Evolutionary conservation across 306 rosid genomes (phyloP).

Genomic region (Fragaria ananassa): DNA sequence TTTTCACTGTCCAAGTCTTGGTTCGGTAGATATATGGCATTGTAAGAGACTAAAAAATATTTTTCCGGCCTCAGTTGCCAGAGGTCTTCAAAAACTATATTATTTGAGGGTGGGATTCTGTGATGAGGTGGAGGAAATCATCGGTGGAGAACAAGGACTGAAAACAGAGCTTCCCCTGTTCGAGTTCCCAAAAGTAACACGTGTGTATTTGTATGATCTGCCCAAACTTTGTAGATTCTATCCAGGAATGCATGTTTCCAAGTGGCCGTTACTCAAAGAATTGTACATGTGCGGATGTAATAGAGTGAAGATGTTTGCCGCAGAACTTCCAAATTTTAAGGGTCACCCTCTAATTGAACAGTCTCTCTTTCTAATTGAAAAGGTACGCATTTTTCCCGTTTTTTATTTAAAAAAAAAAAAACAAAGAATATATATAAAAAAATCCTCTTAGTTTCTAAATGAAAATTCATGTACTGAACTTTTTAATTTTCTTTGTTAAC

Average conservation of each 20-base stretch:
- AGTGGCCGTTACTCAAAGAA: not conserved
- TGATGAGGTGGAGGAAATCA: not conserved
- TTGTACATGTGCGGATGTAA: fast-evolving
- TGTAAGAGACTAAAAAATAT: not conserved
- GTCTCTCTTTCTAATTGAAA: not conserved
- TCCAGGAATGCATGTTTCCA: not conserved
- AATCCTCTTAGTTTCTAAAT: too few species aligned
- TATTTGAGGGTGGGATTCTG: fast-evolving
- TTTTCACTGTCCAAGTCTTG: not conserved
- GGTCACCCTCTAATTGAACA: not conserved
- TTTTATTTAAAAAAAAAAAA: too few species aligned
- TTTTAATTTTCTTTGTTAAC: too few species aligned
- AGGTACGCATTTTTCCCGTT: not conserved
- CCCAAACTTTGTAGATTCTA: not conserved
- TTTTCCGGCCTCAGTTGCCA: not conserved
- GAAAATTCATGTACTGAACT: too few species aligned
- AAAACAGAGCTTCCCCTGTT: not conserved
- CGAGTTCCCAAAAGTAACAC: not conserved
- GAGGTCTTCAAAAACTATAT: not conserved
- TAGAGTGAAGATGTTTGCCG: not conserved
- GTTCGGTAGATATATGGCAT: fast-evolving
- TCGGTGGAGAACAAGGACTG: not conserved
- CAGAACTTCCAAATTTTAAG: not conserved
- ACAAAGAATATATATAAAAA: too few species aligned
- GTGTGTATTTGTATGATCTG: fast-evolving